Percentiles rank a stretch among this genome's conserved stretches.
Evolutionary conservation across 495 filamentous ascomycete species (phyloP).

Genomic region (Hypoxylon lenormandii): DNA sequence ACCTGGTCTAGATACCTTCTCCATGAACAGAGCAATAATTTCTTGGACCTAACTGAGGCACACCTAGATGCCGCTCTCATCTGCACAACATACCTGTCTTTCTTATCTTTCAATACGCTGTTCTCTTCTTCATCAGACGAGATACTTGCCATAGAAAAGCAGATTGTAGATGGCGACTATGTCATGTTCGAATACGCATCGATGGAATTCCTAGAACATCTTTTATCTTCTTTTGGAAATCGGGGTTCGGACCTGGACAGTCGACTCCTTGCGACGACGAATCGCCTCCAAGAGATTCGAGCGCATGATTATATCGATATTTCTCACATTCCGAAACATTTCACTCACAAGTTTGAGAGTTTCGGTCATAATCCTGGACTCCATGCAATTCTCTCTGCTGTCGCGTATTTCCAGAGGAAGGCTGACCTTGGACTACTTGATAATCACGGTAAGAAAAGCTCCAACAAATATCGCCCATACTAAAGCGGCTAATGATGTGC

Average conservation of each 20-base stretch:
- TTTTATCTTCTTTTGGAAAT: conserved; percentile 8
- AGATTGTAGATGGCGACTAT: conserved; percentile 22
- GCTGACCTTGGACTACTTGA: conserved; percentile 3
- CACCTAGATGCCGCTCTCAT: conserved; percentile 12
- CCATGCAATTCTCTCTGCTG: conserved; percentile 6
- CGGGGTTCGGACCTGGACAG: background rate
- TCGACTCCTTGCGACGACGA: background rate
- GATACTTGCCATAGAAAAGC: background rate
- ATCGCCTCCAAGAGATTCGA: conserved; percentile 16
- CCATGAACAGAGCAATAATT: conserved; percentile 26
- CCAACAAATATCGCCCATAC: background rate
- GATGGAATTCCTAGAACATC: conserved; percentile 23
- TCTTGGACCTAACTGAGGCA: conserved; percentile 17
- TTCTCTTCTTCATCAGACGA: conserved; percentile 9
- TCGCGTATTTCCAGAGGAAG: conserved; percentile 3
- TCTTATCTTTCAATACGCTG: conserved; percentile 16
- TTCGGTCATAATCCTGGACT: background rate
- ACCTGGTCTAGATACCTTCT: conserved; percentile 31
- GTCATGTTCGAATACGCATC: conserved; percentile 35
- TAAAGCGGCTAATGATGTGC: background rate
- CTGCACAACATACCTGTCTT: conserved; percentile 27
- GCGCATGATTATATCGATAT: background rate
- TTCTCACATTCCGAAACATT: background rate
- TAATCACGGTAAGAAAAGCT: conserved; percentile 13
- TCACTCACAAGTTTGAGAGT: conserved; percentile 8